Evolutionary conservation across 768 basidiomycete genomes (phyloP).

Genomic region (Lentinula boryana): DNA sequence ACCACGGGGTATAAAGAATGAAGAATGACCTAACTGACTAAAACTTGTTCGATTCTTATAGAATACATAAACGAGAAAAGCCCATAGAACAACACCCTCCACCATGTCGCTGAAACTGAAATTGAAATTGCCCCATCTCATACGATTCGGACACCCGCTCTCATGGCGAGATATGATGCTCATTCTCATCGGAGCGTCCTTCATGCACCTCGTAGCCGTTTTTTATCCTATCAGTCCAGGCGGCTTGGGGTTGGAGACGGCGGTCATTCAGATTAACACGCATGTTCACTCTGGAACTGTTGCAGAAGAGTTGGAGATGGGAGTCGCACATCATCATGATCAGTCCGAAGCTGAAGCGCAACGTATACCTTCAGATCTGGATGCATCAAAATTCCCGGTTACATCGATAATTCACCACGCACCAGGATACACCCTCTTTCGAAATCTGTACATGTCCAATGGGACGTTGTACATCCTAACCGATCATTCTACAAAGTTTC

Average conservation of each 20-base stretch:
- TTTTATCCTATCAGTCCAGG: background rate
- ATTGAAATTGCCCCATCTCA: no score
- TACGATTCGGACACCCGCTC: no score
- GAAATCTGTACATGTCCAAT: constrained; percentile 79
- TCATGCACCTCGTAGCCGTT: background rate
- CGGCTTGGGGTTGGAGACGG: no score
- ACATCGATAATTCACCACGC: constrained; percentile 60
- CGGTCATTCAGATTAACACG: background rate
- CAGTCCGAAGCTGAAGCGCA: no score
- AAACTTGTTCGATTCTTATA: no score
- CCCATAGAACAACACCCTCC: no score
- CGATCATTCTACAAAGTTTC: constrained; percentile 22
- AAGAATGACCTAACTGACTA: no score
- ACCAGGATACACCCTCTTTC: constrained; percentile 83
- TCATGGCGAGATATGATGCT: background rate
- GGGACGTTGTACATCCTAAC: constrained; percentile 68
- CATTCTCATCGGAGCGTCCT: background rate
- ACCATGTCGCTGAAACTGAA: no score
- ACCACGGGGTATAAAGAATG: no score
- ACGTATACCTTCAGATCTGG: no score
- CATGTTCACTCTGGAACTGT: background rate
- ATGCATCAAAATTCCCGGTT: constrained; percentile 28
- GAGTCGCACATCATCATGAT: background rate
- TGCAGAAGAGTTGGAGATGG: background rate
- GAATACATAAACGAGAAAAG: no score